Percentiles rank a stretch among this genome's conserved stretches.
Conservation (phyloP, 495 filamentous ascomycete genomes). For the Trichoderma asperelloides region DNA sequence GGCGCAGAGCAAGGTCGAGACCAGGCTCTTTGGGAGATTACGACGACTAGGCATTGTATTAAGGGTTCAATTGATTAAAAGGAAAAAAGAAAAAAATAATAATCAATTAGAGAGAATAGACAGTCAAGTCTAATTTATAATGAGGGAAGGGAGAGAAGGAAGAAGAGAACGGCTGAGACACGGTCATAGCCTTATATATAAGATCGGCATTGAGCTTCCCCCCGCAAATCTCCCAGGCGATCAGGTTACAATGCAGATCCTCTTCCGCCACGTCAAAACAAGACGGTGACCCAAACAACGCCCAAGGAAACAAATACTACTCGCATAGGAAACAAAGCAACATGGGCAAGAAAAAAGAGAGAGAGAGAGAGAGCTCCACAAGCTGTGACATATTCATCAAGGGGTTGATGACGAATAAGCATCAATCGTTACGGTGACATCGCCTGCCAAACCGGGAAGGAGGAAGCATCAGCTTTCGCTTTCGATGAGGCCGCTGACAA, state of each 20-base stretch:
- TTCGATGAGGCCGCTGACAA: not conserved
- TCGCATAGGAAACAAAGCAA: no score
- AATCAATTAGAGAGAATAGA: not conserved
- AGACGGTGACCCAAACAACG: no score
- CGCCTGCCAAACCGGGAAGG: not conserved
- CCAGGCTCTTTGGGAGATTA: not conserved
- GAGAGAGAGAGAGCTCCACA: not conserved
- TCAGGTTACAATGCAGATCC: not conserved
- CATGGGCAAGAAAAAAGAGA: not conserved
- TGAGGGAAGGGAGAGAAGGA: not conserved
- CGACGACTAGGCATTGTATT: not conserved
- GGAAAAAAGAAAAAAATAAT: not conserved
- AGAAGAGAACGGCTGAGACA: not conserved
- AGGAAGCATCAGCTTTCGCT: not conserved
- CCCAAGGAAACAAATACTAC: no score
- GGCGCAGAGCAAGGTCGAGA: conserved; percentile 17
- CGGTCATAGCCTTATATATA: not conserved
- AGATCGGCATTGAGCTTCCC: not conserved
- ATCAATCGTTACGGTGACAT: not conserved
- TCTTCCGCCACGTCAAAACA: no score
- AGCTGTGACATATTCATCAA: not conserved
- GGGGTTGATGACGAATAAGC: not conserved
- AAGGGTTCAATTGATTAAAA: not conserved
- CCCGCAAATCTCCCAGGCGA: not conserved
- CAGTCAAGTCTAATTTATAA: not conserved